Conservation (phyloP, 75 land plant genomes). For the Cryptomeria japonica region DNA sequence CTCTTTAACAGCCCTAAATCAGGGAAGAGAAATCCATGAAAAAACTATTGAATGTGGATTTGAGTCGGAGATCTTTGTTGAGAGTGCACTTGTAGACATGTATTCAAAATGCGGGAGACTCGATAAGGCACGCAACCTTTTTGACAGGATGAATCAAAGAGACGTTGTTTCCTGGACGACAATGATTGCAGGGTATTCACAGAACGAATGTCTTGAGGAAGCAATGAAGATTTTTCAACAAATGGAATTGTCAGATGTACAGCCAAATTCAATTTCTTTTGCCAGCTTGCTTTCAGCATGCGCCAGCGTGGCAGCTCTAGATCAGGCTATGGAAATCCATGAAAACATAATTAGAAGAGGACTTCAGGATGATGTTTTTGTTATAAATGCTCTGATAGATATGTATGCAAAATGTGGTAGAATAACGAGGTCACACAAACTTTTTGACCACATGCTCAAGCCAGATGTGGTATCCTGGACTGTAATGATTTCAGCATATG, state of each 20-base stretch:
- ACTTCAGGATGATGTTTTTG: neutral
- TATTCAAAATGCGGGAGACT: slow-evolving; percentile 4
- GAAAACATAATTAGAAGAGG: neutral
- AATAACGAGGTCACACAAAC: neutral
- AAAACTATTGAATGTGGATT: neutral
- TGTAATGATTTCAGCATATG: slow-evolving; percentile 13
- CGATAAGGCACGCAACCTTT: neutral
- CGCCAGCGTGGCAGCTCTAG: slow-evolving; percentile 8
- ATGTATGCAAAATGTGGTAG: slow-evolving; percentile 16
- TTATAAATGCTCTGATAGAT: slow-evolving; percentile 2
- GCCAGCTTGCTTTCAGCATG: neutral
- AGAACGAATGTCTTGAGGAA: neutral
- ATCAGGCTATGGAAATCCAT: neutral
- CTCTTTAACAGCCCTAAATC: neutral
- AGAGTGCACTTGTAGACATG: slow-evolving; percentile 3
- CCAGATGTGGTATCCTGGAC: slow-evolving; percentile 18
- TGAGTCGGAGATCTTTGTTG: neutral
- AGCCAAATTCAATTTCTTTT: neutral
- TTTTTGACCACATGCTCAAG: slow-evolving; percentile 9
- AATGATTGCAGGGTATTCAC: neutral
- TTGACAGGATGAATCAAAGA: neutral
- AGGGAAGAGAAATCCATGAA: neutral
- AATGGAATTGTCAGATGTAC: neutral
- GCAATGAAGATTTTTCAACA: slow-evolving; percentile 5
- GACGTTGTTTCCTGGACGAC: neutral